Percentiles rank a stretch among this genome's conserved stretches.
phyloP scores from a whole-genome alignment of 2,329 filamentous ascomycete species.

The Phyllosticta capitalensis region DNA sequence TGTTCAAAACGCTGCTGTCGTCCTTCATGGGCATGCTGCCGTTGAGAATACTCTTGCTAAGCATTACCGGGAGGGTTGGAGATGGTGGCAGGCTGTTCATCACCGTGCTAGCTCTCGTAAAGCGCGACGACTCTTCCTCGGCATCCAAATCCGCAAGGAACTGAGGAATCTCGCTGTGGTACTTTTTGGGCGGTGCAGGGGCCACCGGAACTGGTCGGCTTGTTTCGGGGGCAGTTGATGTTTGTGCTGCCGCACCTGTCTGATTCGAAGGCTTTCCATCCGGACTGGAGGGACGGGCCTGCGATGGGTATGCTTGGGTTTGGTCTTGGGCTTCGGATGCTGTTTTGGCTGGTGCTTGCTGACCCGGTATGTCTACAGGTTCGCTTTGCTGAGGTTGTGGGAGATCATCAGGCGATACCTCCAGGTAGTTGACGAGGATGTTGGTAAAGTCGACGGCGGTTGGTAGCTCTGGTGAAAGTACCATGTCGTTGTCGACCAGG shows the following conservation, averaged over 20 bases:
- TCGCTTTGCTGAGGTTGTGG: conserved; percentile 22
- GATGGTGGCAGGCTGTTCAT: conserved; percentile 74
- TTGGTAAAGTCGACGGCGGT: conserved; percentile 98
- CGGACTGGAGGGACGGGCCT: conserved; percentile 28
- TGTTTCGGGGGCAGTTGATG: conserved; percentile 19
- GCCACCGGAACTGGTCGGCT: conserved; percentile 16
- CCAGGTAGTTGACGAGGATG: conserved; percentile 96
- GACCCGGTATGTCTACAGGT: conserved; percentile 18
- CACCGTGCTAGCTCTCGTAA: conserved; percentile 63
- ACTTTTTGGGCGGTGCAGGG: conserved; percentile 44
- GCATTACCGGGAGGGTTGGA: conserved; percentile 77
- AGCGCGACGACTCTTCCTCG: conserved; percentile 65
- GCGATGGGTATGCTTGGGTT: conserved; percentile 31
- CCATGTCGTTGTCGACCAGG: conserved; percentile 88
- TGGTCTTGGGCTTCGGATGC: conserved; percentile 17
- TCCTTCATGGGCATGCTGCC: conserved; percentile 88
- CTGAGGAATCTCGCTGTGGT: conserved; percentile 66
- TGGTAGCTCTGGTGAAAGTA: conserved; percentile 74
- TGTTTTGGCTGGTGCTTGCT: background rate
- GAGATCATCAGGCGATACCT: conserved; percentile 71
- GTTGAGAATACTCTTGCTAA: conserved; percentile 92
- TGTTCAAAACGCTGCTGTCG: conserved; percentile 91
- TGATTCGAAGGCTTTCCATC: conserved; percentile 18
- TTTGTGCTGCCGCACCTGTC: conserved; percentile 14
- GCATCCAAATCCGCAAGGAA: conserved; percentile 84